Evolutionary conservation across 441 rosid species (phyloP).

Genomic region (Rhodomyrtus psidioides): DNA sequence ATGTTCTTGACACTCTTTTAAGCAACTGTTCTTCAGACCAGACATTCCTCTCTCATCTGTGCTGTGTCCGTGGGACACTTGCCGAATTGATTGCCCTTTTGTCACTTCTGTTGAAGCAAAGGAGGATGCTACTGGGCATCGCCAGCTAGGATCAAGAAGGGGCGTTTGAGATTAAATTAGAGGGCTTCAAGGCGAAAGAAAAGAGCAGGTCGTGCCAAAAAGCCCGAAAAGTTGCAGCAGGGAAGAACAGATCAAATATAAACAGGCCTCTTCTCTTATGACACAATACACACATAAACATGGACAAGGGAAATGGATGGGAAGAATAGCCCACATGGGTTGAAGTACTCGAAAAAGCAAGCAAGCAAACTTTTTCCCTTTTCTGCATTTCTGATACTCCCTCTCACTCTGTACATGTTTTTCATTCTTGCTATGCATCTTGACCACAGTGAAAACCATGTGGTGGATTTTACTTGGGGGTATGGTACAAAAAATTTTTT

Average conservation of each 20-base stretch:
- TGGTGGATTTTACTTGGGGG: not conserved
- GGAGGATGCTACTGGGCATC: not conserved
- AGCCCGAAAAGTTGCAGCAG: not conserved
- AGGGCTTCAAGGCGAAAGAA: not conserved
- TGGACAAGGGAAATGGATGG: not conserved
- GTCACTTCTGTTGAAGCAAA: not conserved
- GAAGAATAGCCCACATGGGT: not conserved
- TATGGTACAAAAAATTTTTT: not conserved
- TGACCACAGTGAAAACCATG: not conserved
- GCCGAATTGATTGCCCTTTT: not conserved
- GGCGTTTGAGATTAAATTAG: not conserved
- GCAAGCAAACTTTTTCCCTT: not conserved
- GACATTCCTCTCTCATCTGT: not conserved
- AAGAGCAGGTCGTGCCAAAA: not conserved
- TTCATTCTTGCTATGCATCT: not conserved
- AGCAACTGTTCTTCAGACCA: not conserved
- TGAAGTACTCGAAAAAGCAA: not conserved
- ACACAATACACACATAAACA: not conserved
- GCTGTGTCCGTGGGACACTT: not conserved
- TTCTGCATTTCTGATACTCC: not conserved
- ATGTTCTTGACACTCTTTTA: not conserved
- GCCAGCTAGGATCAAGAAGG: not conserved
- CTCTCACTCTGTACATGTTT: not conserved
- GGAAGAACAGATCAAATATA: not conserved
- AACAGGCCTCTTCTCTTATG: not conserved